A percentile compares a stretch with the other conserved stretches of the same genome.
These are phyloP conservation scores for Garcia nutans DNA, from an alignment of 345 rosid genomes.

Conservation along the genomic window DNA sequence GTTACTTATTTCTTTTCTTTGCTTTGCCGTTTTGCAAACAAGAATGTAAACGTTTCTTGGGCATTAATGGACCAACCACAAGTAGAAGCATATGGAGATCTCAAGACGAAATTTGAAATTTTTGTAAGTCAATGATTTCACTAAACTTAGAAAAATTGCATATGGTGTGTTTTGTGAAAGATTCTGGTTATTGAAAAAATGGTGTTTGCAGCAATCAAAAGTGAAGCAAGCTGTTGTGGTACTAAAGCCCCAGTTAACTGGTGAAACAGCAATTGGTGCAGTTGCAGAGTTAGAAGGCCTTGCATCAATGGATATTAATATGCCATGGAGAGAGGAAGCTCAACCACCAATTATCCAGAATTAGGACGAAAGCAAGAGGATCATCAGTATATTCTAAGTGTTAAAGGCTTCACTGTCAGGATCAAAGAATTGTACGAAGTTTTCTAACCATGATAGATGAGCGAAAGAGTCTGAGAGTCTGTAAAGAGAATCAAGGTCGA, in stretches of 20 bases:
- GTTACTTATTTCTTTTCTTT: neutral
- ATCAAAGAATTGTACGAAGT: conserved; percentile 18
- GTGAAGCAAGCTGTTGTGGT: conserved; percentile 44
- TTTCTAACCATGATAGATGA: conserved; percentile 23
- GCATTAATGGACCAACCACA: conserved; percentile 18
- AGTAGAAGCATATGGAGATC: conserved; percentile 43
- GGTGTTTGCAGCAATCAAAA: conserved; percentile 55
- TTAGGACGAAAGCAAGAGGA: conserved; percentile 8
- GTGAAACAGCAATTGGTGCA: conserved; percentile 31
- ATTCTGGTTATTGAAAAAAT: conserved; percentile 1
- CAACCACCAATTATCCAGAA: conserved; percentile 10
- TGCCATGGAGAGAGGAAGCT: conserved; percentile 35
- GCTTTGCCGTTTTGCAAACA: conserved; percentile 19
- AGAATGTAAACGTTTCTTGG: conserved; percentile 19
- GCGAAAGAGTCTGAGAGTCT: neutral
- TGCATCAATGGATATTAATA: conserved; percentile 40
- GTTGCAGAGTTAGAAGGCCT: conserved; percentile 62
- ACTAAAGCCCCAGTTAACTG: conserved; percentile 45
- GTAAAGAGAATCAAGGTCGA: conserved; percentile 23
- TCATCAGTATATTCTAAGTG: conserved; percentile 2
- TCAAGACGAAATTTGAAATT: conserved; percentile 52
- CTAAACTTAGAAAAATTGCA: neutral
- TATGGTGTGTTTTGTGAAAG: neutral
- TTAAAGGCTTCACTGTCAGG: conserved; percentile 13
- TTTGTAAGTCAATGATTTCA: conserved; percentile 47